phyloP scores from a whole-genome alignment of 1,284 basidiomycete species.

The Moesziomyces parantarcticus region DNA sequence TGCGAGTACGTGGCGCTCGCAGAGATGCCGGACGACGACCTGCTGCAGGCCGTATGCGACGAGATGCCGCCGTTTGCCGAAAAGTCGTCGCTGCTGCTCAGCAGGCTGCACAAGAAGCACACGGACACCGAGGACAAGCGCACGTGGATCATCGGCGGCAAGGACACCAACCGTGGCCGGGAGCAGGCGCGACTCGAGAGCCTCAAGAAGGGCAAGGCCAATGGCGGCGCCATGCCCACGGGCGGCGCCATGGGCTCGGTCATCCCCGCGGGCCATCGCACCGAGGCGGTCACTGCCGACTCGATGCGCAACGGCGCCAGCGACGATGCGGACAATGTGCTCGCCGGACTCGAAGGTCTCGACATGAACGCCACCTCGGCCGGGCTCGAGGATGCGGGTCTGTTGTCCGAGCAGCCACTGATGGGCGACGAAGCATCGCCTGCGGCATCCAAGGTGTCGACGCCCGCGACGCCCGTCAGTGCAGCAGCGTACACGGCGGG shows the following conservation, averaged over 20 bases:
- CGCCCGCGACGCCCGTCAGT: conserved; percentile 25
- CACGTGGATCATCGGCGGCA: conserved; percentile 94
- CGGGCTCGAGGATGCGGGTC: conserved; percentile 33
- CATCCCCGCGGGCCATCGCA: conserved; percentile 46
- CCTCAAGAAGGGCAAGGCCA: conserved; percentile 68
- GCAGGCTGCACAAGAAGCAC: conserved; percentile 85
- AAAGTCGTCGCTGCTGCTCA: conserved; percentile 83
- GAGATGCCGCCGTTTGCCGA: conserved; percentile 99
- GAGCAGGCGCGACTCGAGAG: conserved; percentile 73
- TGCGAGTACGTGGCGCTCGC: conserved; percentile 71
- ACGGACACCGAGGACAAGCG: conserved; percentile 83
- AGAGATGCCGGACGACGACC: conserved; percentile 77
- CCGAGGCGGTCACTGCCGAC: conserved; percentile 51
- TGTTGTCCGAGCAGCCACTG: conserved; percentile 27
- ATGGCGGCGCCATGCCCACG: conserved; percentile 63
- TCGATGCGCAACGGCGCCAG: conserved; percentile 28
- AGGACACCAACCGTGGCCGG: conserved; percentile 85
- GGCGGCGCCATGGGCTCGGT: conserved; percentile 45
- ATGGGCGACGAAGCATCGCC: conserved; percentile 27
- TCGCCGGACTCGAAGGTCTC: conserved; percentile 83
- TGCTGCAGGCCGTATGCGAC: conserved; percentile 93
- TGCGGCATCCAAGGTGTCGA: conserved; percentile 5
- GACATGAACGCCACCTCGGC: conserved; percentile 73
- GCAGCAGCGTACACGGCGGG: conserved; percentile 58
- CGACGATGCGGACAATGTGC: conserved; percentile 73